Base-by-base conservation (phyloP, 352 stramenopile species). In the Blastocystis sp. region DNA sequence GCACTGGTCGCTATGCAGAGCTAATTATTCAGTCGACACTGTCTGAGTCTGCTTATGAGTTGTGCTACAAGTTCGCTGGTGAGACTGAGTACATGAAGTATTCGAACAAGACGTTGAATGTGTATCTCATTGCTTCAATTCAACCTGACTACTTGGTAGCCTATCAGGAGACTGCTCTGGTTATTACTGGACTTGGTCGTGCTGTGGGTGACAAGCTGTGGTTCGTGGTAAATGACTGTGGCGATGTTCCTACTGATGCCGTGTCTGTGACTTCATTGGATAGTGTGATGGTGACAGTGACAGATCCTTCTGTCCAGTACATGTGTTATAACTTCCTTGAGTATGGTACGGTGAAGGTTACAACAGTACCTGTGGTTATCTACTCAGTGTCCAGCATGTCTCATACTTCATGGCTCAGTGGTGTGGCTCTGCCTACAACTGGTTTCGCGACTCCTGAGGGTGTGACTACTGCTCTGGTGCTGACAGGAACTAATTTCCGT, bases 321-420 rank as follows among this genome's bases (percentile, higher is more conserved):
- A 84, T 84, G 73, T 84, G 73, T 57, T 84, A 84, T 51, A 42
- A 68, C n/a, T 84, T 84, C 73, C 17, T 42, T 54, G 27, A 17
- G 5, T 84, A 56, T 42, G 53, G 53, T 11, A 64, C 54, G 27
- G 73, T 84, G 51, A 37, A 42, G 33, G 73, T 84, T 19, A 6
- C 51, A 15, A 66, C 53, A 15, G 11, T 44, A n/a, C 35, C 48
- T 30, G 56, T 84, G 51, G 53, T 68, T 15, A 44, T 81, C 40
- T 84, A 51, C 73, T 35, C 51, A 6, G 73, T 68, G 73, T 69
- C 73, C 19, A 9, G 22, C 27, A 24, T 84, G 73, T 66, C 42
- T 24, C 73, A 84, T 51, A 24, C 48, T 11, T 44, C 22, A 19
- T 84, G 73, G 73, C 53, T 84, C 33, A 84, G 53, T n/a, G 40